phyloP scores from a whole-genome alignment of 108 stramenopile species.

The Cyclotella baltica region DNA sequence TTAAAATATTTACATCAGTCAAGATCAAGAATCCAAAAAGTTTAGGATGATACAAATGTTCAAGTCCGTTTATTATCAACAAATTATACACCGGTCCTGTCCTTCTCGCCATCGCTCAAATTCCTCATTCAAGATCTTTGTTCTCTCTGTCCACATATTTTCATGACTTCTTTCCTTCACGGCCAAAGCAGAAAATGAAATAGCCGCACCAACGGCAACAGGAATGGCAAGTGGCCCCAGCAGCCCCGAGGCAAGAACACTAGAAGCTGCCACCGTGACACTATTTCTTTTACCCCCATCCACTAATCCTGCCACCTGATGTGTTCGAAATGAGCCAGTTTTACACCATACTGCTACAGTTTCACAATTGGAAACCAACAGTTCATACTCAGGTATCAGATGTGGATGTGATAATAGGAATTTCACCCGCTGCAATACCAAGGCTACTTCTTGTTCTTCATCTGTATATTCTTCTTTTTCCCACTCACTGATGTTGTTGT shows the following conservation, averaged over 20 bases:
- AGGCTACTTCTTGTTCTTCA: not conserved
- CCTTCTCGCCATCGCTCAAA: slow-evolving; percentile 26
- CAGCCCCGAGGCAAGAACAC: slow-evolving; percentile 1
- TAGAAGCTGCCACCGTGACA: slow-evolving; percentile 13
- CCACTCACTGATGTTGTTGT: slow-evolving; percentile 37
- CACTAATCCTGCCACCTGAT: slow-evolving; percentile 23
- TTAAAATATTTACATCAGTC: not conserved
- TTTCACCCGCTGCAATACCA: slow-evolving; percentile 20
- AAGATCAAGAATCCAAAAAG: no score
- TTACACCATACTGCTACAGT: slow-evolving; percentile 60
- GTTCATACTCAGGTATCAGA: slow-evolving; percentile 45
- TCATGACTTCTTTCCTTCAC: slow-evolving; percentile 16
- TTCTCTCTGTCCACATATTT: slow-evolving; percentile 24
- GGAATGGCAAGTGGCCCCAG: slow-evolving; percentile 22
- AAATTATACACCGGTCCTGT: not conserved
- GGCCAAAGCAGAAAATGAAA: slow-evolving; percentile 3
- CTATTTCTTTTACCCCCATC: slow-evolving; percentile 36
- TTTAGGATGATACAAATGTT: no score
- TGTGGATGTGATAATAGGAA: slow-evolving; percentile 32
- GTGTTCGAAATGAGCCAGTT: slow-evolving; percentile 34
- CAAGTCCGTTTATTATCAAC: not conserved
- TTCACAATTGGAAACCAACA: slow-evolving; percentile 55
- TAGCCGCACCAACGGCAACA: slow-evolving; percentile 10
- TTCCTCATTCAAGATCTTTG: slow-evolving; percentile 26
- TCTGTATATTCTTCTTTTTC: slow-evolving; percentile 53